Base-by-base conservation (phyloP, 2,329 filamentous ascomycete genomes). In the Colletotrichum limetticola region DNA sequence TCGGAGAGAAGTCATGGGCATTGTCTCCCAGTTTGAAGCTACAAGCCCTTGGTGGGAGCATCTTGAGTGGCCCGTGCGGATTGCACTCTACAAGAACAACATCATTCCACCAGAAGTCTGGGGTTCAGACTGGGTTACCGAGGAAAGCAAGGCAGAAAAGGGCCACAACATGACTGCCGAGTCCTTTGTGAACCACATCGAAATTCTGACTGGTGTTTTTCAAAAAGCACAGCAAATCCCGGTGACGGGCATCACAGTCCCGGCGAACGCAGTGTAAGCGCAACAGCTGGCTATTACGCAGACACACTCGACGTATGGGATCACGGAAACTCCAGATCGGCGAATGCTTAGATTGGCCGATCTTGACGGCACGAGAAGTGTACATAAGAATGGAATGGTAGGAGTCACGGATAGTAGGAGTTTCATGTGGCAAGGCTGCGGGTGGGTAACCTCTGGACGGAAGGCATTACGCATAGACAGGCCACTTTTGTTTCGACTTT, bases 1-100 rank as follows among this genome's bases (percentile, higher is more conserved):
- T 8, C 87, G 88, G 19, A 87, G 90, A 68, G 90, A 94, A 76
- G 89, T 94, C 19, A 88, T 90, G 78, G 91, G 91, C 24, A 86
- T 93, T 28, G 86, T 90, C 24, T 87, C 86, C 46, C 80, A 91
- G 46, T 91, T 91, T 78, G 87, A 90, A 77, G 84, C 86, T 2
- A 87, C 89, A 60, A 90, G 88, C 30, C 83, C 85, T 64, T 91
- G 89, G 89, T 91, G 89, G 89, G 85, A 86, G 42, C 88, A 90
- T 75, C 83, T 91, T 6, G 88, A 91, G 76, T 91, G 89, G 89
- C 89, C 89, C 1, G 82, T 91, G 65, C 85, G 87, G 11, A 89
- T 91, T 60, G 89, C 88, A 5, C 79, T 91, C n/a, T 88, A 88
- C 79, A 88, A 91, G 35, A 85, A 86, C 24, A 79, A 81, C 63